These are phyloP conservation scores for Blumeriella jaapii DNA, from an alignment of 2,329 filamentous ascomycete species.

Conservation along the genomic window DNA sequence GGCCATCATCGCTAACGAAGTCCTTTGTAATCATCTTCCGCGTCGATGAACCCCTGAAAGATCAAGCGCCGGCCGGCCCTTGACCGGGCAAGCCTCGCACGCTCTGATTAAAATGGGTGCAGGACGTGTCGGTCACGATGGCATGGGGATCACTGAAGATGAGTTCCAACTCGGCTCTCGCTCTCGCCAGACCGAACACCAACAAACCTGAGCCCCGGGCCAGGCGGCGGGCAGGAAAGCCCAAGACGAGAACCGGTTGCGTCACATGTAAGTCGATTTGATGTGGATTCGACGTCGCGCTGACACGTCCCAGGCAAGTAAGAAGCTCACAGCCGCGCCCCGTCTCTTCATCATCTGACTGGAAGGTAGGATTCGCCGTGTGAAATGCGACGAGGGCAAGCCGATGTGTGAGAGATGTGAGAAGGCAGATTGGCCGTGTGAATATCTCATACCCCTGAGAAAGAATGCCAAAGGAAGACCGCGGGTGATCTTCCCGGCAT, in stretches of 20 bases:
- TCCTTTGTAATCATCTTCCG: no score
- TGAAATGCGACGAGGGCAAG: constrained; percentile 8
- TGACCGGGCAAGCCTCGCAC: no score
- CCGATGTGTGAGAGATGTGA: constrained; percentile 1
- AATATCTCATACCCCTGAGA: neutral
- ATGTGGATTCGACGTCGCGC: neutral
- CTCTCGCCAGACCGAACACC: no score
- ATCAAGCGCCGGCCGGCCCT: no score
- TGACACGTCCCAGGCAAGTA: neutral
- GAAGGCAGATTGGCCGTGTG: constrained; percentile 2
- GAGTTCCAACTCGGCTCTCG: no score
- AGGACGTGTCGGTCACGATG: no score
- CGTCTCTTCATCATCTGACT: neutral
- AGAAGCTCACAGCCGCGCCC: neutral
- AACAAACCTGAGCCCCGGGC: no score
- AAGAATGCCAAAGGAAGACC: neutral
- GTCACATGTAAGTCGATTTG: neutral
- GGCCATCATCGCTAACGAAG: no score
- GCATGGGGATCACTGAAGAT: no score
- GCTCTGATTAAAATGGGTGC: no score
- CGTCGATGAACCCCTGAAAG: no score
- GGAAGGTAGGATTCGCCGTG: constrained; percentile 3
- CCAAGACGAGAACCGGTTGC: constrained; percentile 2
- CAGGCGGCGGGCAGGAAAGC: constrained; percentile 1
- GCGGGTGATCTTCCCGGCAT: neutral